phyloP scores from a whole-genome alignment of 2,329 filamentous ascomycete species.

The Paraphaeosphaeria sporulosa region DNA sequence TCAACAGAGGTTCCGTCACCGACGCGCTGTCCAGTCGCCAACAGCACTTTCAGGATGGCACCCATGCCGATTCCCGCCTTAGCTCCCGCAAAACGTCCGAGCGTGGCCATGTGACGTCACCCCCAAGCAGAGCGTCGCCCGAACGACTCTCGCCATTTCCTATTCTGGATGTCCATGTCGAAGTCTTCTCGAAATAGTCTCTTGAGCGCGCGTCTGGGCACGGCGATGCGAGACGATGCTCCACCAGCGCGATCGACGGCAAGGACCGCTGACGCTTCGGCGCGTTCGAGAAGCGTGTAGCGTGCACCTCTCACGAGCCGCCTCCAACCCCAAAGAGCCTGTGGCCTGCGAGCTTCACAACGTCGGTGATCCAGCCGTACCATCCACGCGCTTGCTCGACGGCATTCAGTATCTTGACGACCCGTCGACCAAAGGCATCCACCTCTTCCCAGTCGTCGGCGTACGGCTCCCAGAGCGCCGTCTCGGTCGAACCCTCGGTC shows the following conservation, averaged over 20 bases:
- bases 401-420: conserved; percentile 63
- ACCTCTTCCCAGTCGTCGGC: conserved; percentile 65
- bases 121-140: conserved; percentile 1
- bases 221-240: background rate
- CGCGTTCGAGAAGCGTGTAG: background rate
- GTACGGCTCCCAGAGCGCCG: conserved; percentile 67
- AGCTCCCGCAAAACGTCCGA: conserved; percentile 10
- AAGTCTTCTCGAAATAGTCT: background rate
- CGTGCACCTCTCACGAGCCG: background rate
- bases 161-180: too few relatives aligned
- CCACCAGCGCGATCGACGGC: conserved; percentile 1
- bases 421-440: conserved; percentile 64
- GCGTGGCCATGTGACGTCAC: conserved; percentile 18
- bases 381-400: conserved; percentile 61
- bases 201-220: background rate
- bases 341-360: conserved; percentile 37
- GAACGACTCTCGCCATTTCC: background rate
- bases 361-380: conserved; percentile 57
- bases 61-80: conserved; percentile 14
- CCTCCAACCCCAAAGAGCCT: background rate
- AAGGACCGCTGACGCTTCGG: background rate
- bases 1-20: conserved; percentile 20
- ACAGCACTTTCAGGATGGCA: conserved; percentile 3
- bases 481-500: conserved; percentile 45
- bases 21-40: conserved; percentile 15